phyloP scores from a whole-genome alignment of 257 asterid species.

The Eucommia ulmoides region DNA sequence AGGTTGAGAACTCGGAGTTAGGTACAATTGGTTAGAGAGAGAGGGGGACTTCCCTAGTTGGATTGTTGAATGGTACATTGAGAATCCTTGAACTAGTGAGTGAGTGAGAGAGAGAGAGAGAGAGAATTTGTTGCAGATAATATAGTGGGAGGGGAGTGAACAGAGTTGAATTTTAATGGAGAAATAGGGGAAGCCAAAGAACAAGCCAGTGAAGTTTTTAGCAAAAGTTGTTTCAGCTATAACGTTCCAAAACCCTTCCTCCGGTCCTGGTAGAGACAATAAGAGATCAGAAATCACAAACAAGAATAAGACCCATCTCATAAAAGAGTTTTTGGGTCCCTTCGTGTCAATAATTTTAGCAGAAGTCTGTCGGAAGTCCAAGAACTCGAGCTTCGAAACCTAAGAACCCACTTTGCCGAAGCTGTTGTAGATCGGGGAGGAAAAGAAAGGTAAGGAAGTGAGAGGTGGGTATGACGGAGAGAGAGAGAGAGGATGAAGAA shows the following conservation, averaged over 20 bases:
- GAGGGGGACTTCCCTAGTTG: neutral
- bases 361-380: slow-evolving; percentile 24
- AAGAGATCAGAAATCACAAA: slow-evolving; percentile 6
- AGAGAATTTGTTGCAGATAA: neutral
- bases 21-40: neutral
- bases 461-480: too few relatives aligned
- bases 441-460: too few relatives aligned
- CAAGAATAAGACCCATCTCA: slow-evolving; percentile 8
- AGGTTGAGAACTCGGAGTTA: neutral
- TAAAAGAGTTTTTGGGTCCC: slow-evolving; percentile 31
- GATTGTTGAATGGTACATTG: neutral
- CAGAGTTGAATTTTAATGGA: slow-evolving; percentile 19
- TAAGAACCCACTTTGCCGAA: slow-evolving; percentile 49
- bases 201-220: slow-evolving; percentile 26
- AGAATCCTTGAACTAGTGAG: too few relatives aligned
- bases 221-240: slow-evolving; percentile 22
- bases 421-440: slow-evolving; percentile 53
- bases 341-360: slow-evolving; percentile 11
- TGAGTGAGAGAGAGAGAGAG: too few relatives aligned
- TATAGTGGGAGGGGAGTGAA: neutral
- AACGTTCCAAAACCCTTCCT: slow-evolving; percentile 23
- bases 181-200: slow-evolving; percentile 21
- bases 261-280: slow-evolving; percentile 27
- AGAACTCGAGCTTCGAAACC: slow-evolving; percentile 15
- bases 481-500: too few relatives aligned